A percentile compares a stretch with the other conserved stretches of the same genome.
phyloP scores from a whole-genome alignment of 2,329 filamentous ascomycete genomes.

The Botryotinia narcissicola region DNA sequence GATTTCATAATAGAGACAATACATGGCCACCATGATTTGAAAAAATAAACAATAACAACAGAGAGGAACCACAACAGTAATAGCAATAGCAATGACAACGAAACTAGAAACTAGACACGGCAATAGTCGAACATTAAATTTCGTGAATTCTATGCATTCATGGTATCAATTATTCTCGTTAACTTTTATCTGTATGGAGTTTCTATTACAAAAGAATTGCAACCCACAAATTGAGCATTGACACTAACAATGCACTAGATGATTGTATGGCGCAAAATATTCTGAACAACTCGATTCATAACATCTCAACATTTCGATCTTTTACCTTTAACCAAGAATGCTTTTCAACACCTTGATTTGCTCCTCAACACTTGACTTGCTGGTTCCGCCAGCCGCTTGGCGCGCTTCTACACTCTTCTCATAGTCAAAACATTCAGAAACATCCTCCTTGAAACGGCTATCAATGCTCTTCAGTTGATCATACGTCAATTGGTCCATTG shows the following conservation, averaged over 20 bases:
- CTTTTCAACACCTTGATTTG: slow-evolving; percentile 55
- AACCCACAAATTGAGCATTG: neutral
- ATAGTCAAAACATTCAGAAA: slow-evolving; percentile 72
- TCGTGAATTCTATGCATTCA: neutral
- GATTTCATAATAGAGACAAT: neutral
- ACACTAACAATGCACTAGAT: neutral
- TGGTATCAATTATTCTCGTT: slow-evolving; percentile 9
- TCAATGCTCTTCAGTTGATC: slow-evolving; percentile 69
- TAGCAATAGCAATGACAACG: neutral
- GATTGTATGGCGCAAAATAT: neutral
- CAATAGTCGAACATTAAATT: neutral
- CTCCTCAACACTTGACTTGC: slow-evolving; percentile 63
- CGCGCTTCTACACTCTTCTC: slow-evolving; percentile 79
- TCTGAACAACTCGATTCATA: neutral
- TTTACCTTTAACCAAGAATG: slow-evolving; percentile 24
- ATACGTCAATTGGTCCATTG: slow-evolving; percentile 66
- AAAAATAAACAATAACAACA: neutral
- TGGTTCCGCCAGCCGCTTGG: slow-evolving; percentile 74
- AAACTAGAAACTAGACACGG: neutral
- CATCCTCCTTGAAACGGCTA: slow-evolving; percentile 66
- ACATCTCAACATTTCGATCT: neutral
- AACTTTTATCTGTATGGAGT: neutral
- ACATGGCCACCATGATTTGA: neutral
- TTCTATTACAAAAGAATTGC: neutral
- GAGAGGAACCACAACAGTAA: neutral